Conservation (phyloP, 495 filamentous ascomycete species). For the Lichenothelia convexa region DNA sequence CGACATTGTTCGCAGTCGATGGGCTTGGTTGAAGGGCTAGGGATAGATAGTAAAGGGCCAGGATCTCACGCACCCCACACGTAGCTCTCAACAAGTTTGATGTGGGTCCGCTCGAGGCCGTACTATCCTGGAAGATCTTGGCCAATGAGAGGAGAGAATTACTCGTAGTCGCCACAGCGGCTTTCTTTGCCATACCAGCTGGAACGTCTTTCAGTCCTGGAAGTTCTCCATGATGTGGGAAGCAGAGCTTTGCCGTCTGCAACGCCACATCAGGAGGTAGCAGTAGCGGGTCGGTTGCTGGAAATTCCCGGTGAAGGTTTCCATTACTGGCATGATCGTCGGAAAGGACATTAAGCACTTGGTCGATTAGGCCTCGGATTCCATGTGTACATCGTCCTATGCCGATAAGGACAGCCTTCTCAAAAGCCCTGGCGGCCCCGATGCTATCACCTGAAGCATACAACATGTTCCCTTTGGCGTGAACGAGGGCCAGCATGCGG, state of each 20-base stretch:
- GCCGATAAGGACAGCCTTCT: conserved; percentile 83
- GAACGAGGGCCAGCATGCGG: conserved; percentile 74
- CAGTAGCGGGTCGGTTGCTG: conserved; percentile 42
- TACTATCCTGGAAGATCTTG: conserved; percentile 98
- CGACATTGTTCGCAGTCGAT: conserved; percentile 96
- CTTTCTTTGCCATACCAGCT: conserved; percentile 53
- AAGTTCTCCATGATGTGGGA: conserved; percentile 56
- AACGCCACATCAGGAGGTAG: conserved; percentile 71
- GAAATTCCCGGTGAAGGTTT: conserved; percentile 11
- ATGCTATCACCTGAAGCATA: conserved; percentile 77
- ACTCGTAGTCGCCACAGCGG: conserved; percentile 81
- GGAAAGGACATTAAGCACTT: conserved; percentile 56
- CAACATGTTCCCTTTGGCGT: conserved; percentile 96
- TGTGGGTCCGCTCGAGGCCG: conserved; percentile 54
- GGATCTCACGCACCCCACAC: conserved; percentile 74
- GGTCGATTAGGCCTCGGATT: conserved; percentile 63
- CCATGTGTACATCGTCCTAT: conserved; percentile 52
- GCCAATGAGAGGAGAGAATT: conserved; percentile 89
- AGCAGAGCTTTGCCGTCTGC: conserved; percentile 69
- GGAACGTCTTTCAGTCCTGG: conserved; percentile 61
- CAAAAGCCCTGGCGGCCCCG: conserved; percentile 76
- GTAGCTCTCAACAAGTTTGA: conserved; percentile 39
- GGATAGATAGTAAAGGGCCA: conserved; percentile 91
- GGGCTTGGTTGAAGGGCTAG: conserved; percentile 89
- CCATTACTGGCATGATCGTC: conserved; percentile 14